A percentile compares a stretch with the other conserved stretches of the same genome.
These are phyloP conservation scores for Lepraria neglecta DNA, from an alignment of 495 filamentous ascomycete species.

Conservation along the genomic window DNA sequence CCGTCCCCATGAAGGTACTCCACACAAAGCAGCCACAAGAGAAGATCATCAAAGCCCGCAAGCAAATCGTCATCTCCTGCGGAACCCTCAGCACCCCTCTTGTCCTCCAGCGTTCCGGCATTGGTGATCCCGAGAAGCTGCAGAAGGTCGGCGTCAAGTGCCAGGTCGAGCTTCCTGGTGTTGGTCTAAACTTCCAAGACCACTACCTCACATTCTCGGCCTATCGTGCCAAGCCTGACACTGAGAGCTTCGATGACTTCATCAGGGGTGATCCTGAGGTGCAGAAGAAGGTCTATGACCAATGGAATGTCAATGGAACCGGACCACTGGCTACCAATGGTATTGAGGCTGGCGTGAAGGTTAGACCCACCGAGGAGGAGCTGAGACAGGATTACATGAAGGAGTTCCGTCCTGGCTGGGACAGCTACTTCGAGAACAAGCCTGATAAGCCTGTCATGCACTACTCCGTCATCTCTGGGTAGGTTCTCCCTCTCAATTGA, in stretches of 20 bases:
- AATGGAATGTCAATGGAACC: slow-evolving; percentile 75
- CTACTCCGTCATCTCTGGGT: slow-evolving; percentile 61
- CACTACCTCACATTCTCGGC: slow-evolving; percentile 77
- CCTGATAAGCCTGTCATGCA: slow-evolving; percentile 86
- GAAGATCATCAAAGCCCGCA: slow-evolving; percentile 61
- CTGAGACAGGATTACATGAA: slow-evolving; percentile 61
- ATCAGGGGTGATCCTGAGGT: slow-evolving; percentile 64
- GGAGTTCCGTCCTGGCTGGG: slow-evolving; percentile 64
- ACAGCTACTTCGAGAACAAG: slow-evolving; percentile 78
- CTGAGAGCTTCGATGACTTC: slow-evolving; percentile 78
- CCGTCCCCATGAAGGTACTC: slow-evolving; percentile 50
- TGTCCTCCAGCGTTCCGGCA: slow-evolving; percentile 69
- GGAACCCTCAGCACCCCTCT: slow-evolving; percentile 74
- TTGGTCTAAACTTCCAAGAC: slow-evolving; percentile 79
- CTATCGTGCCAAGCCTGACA: slow-evolving; percentile 69
- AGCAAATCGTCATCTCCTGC: slow-evolving; percentile 71
- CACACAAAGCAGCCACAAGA: slow-evolving; percentile 41
- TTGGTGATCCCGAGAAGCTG: slow-evolving; percentile 67
- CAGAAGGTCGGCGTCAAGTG: slow-evolving; percentile 63
- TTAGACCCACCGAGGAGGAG: slow-evolving; percentile 65
- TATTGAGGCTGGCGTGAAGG: slow-evolving; percentile 78
- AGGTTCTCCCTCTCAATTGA: neutral
- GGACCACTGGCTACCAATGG: slow-evolving; percentile 77
- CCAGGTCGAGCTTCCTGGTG: slow-evolving; percentile 70
- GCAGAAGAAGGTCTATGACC: slow-evolving; percentile 62